Percentiles rank a stretch among this genome's conserved stretches.
phyloP scores from a whole-genome alignment of 169 alveolate species.

The Eimeria maxima region DNA sequence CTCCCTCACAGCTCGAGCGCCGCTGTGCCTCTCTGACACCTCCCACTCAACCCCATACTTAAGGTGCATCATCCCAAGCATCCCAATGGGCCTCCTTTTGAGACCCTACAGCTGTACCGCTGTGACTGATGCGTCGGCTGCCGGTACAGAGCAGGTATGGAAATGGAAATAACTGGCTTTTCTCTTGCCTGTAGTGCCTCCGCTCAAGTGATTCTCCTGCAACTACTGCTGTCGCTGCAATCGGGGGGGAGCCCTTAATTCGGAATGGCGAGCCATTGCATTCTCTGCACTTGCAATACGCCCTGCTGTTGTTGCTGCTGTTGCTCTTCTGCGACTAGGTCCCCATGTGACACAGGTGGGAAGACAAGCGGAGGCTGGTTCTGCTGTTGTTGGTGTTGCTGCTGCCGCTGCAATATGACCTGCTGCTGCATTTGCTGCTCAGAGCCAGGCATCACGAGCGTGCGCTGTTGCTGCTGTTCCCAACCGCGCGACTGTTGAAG shows the following conservation, averaged over 20 bases:
- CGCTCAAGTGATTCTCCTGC: neutral
- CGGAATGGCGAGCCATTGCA: constrained; percentile 65
- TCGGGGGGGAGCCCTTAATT: constrained; percentile 8
- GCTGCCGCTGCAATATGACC: constrained; percentile 40
- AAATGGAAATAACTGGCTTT: neutral
- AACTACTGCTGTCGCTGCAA: neutral
- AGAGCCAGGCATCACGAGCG: constrained; percentile 20
- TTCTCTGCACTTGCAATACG: constrained; percentile 45
- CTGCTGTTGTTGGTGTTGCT: constrained; percentile 38
- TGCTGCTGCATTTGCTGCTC: constrained; percentile 25
- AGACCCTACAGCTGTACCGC: constrained; percentile 45
- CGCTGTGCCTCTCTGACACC: constrained; percentile 58
- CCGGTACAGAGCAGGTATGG: constrained; percentile 8
- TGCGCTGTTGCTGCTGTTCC: constrained; percentile 50
- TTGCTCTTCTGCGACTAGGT: constrained; percentile 1
- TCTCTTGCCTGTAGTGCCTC: constrained; percentile 16
- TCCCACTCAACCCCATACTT: constrained; percentile 49
- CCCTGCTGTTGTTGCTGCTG: constrained; percentile 62
- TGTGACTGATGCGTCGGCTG: constrained; percentile 21
- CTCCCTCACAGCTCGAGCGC: constrained; percentile 4
- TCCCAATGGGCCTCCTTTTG: constrained; percentile 45
- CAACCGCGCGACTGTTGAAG: constrained; percentile 25
- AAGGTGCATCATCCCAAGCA: neutral
- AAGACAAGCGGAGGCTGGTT: constrained; percentile 38
- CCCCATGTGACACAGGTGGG: constrained; percentile 31